A percentile compares a stretch with the other conserved stretches of the same genome.
Evolutionary conservation across 805 yeast species (phyloP).

Genomic region (Ogataea pilisensis): DNA sequence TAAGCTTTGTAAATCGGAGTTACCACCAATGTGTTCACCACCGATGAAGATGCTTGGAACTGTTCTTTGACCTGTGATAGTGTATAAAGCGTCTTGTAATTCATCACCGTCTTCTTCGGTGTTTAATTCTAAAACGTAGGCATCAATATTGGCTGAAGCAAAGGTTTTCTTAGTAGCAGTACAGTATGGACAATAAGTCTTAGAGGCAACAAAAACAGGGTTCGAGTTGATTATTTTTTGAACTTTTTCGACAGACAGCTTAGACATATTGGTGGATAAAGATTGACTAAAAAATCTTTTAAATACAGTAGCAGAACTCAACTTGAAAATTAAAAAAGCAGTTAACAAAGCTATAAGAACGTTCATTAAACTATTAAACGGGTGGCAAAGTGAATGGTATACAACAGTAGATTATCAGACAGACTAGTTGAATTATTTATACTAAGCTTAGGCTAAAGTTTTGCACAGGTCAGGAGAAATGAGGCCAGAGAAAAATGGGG

Average conservation of each 20-base stretch:
- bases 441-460: too few species aligned
- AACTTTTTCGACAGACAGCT: constrained; percentile 53
- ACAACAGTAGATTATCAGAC: too few species aligned
- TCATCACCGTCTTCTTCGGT: constrained; percentile 63
- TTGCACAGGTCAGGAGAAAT: too few species aligned
- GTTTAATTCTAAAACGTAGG: constrained; percentile 54
- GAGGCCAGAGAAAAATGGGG: too few species aligned
- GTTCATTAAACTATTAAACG: constrained; percentile 4
- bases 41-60: constrained; percentile 90
- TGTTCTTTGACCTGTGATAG: constrained; percentile 84
- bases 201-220: constrained; percentile 77
- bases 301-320: constrained; percentile 23
- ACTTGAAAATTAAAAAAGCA: constrained; percentile 18
- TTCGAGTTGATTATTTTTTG: constrained; percentile 59
- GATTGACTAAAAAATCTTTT: constrained; percentile 27
- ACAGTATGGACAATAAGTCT: constrained; percentile 70
- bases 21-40: constrained; percentile 95
- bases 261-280: constrained; percentile 41
- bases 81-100: constrained; percentile 71
- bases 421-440: too few species aligned
- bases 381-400: too few species aligned
- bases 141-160: constrained; percentile 37
- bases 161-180: constrained; percentile 46
- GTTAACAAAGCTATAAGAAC: not conserved
- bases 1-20: constrained; percentile 79